Base-by-base conservation (phyloP, 805 yeast genomes). In the Ogataea zsoltii region DNA sequence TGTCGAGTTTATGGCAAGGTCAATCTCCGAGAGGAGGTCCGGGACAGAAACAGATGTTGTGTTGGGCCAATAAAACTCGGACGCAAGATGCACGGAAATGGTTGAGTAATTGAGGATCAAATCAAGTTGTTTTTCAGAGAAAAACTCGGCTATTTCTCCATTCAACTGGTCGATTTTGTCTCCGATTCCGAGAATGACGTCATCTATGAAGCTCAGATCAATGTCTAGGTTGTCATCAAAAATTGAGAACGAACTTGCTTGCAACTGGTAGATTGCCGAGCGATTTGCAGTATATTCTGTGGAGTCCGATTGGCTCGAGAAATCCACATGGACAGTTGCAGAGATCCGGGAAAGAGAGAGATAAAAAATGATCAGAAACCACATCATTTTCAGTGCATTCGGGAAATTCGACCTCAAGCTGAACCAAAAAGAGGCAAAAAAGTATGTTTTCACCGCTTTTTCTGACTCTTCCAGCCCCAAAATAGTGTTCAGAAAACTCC, bases 381-480 rank as follows among this genome's bases (percentile, higher is more conserved):
- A 41, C 2, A 46, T 12, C 11, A 38, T 14, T 33, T 45, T 41
- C 7, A 35, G 3, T 15, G 49, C 17, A 15, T 34, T 26, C 3
- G 6, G 15, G 10, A 48, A 45, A 16, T 49, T 51, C 3, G 60
- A 55, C 11, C 53, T 45, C 7, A 38, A 21, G 6, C 58, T 44
- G 12, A 52, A 42, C 49, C 54, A 48, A 32, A 50, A 48, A 1
- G 60, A 51, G 9, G 34, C n/a, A 13, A 46, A 34, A 41, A 33
- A 48, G 19, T 48, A 36, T 9, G 48, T 15, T 28, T 33, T 38
- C 3, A 46, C 46, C 19, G 18, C 36, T 11, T 16, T 25, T 21
- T 38, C 43, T 15, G 38, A 13, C 14, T 12, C 30, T 21, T 31
- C 15, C 7, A 41, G 21, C 1, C 46, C 47, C 9, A 40, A 25